phyloP scores from a whole-genome alignment of 495 filamentous ascomycete species.

The Penicillium macrosclerotiorum region DNA sequence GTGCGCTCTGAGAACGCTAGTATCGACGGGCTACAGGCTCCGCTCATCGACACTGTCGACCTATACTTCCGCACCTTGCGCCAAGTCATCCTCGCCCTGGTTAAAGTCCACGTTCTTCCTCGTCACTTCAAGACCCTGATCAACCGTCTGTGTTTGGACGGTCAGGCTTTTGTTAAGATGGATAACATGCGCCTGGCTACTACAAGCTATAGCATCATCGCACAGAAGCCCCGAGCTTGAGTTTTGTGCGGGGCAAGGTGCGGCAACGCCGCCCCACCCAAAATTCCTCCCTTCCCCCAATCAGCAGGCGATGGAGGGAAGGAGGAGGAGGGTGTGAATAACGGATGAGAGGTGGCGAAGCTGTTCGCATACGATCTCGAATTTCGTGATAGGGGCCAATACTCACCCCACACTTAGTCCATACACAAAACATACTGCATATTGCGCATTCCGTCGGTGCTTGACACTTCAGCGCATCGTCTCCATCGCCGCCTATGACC shows the following conservation, averaged over 20 bases:
- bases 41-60: conserved; percentile 60
- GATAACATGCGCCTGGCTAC: conserved; percentile 58
- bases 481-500: neutral
- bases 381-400: no score
- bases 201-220: conserved; percentile 61
- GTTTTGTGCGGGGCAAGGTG: neutral
- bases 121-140: conserved; percentile 62
- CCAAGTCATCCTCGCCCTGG: conserved; percentile 51
- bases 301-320: no score
- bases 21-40: conserved; percentile 55
- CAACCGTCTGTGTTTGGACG: conserved; percentile 59
- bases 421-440: neutral
- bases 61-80: conserved; percentile 58
- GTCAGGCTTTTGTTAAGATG: conserved; percentile 62
- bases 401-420: no score
- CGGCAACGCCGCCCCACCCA: neutral
- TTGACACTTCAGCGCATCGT: no score
- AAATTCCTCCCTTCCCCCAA: neutral
- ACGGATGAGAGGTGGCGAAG: no score
- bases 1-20: conserved; percentile 56
- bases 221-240: conserved; percentile 50
- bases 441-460: neutral
- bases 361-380: no score
- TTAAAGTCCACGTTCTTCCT: conserved; percentile 51
- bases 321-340: no score